Conservation (phyloP, 352 stramenopile species). For the Phytophthora pinifolia region DNA sequence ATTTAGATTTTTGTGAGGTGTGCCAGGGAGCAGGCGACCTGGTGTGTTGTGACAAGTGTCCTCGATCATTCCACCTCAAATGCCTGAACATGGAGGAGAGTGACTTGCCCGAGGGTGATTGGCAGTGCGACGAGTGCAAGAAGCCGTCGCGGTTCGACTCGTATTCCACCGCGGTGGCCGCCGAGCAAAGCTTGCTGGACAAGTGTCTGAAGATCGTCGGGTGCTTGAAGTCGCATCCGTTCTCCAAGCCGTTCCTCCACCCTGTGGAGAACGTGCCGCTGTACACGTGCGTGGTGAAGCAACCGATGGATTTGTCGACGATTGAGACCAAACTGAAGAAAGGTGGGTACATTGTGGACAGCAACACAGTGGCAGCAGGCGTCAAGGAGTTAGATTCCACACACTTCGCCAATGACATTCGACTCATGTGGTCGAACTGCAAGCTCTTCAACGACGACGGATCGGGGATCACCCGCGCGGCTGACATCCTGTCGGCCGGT, state of each 20-base stretch:
- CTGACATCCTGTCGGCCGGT: conserved; percentile 59
- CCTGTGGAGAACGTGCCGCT: conserved; percentile 77
- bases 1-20: conserved; percentile 84
- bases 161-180: conserved; percentile 46
- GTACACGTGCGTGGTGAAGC: conserved; percentile 75
- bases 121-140: conserved; percentile 76
- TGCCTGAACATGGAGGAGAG: conserved; percentile 78
- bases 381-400: conserved; percentile 49
- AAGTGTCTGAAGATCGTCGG: conserved; percentile 73
- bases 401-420: conserved; percentile 72
- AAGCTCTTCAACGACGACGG: conserved; percentile 85
- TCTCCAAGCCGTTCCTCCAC: conserved; percentile 73
- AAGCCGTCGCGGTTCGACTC: conserved; percentile 70
- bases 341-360: conserved; percentile 56
- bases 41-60: conserved; percentile 91
- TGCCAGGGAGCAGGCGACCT: conserved; percentile 85
- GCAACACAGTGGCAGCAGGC: conserved; percentile 23
- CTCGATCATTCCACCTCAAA: conserved; percentile 89
- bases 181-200: conserved; percentile 49
- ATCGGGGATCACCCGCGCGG: conserved; percentile 74
- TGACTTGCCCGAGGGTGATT: conserved; percentile 78
- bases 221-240: conserved; percentile 74
- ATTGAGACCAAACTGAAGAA: conserved; percentile 67
- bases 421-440: conserved; percentile 85
- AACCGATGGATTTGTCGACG: conserved; percentile 81